Conservation (phyloP, 2,329 filamentous ascomycete species). For the Fusarium citri region DNA sequence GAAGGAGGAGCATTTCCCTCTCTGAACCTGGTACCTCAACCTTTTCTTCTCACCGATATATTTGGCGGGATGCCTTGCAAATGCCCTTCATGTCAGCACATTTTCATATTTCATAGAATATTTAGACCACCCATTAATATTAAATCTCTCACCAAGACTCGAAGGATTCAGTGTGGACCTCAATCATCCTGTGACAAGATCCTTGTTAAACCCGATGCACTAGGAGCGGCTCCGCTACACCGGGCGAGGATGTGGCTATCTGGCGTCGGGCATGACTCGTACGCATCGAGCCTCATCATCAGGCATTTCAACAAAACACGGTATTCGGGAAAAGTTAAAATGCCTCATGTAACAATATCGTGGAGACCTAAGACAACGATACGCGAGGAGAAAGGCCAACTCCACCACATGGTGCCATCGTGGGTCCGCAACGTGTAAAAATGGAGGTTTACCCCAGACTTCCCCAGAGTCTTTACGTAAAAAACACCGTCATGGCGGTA, state of each 20-base stretch:
- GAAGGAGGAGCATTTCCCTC: constrained; percentile 38
- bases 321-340: not conserved
- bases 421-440: not conserved
- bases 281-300: not conserved
- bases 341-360: not conserved
- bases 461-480: not conserved
- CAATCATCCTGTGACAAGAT: not conserved
- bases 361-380: not conserved
- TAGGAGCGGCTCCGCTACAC: constrained; percentile 32
- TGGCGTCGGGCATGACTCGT: not conserved
- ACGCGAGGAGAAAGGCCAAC: not conserved
- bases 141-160: not conserved
- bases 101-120: constrained; percentile 4
- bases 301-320: not conserved
- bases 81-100: not conserved
- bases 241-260: constrained; percentile 13
- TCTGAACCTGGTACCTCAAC: too few species aligned
- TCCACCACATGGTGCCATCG: not conserved
- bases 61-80: not conserved
- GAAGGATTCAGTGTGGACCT: not conserved
- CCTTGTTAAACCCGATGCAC: constrained; percentile 10
- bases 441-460: not conserved
- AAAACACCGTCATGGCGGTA: not conserved
- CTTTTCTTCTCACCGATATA: not conserved
- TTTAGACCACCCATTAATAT: constrained; percentile 7